phyloP scores from a whole-genome alignment of 306 rosid species.

The Vigna mungo region DNA sequence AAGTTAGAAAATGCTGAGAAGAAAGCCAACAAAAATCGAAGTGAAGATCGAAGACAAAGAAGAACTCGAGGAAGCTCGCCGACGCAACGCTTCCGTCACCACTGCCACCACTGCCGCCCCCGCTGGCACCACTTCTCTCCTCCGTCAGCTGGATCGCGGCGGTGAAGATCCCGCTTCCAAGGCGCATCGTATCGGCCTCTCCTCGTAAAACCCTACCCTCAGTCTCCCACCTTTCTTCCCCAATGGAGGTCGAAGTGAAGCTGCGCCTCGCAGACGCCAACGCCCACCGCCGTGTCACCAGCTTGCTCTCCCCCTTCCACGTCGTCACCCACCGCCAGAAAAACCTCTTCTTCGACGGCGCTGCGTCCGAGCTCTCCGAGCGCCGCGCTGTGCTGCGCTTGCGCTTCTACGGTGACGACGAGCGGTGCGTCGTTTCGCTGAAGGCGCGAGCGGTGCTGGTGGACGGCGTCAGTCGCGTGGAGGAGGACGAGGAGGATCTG shows the following conservation, averaged over 20 bases:
- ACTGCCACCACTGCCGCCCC: slow-evolving; percentile 34
- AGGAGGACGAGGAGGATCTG: slow-evolving; percentile 89
- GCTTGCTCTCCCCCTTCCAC: slow-evolving; percentile 66
- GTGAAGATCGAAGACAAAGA: slow-evolving; percentile 82
- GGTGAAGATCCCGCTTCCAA: slow-evolving; percentile 57
- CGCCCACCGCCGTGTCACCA: slow-evolving; percentile 56
- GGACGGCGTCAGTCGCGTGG: slow-evolving; percentile 87
- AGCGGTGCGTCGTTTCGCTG: slow-evolving; percentile 71
- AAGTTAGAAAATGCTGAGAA: slow-evolving; percentile 64
- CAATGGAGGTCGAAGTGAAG: slow-evolving; percentile 72
- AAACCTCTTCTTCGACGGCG: slow-evolving; percentile 87
- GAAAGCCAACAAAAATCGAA: slow-evolving; percentile 74
- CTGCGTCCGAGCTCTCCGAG: slow-evolving; percentile 64
- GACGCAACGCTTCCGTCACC: slow-evolving; percentile 51
- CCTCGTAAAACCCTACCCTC: slow-evolving; percentile 29
- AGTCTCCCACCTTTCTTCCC: slow-evolving; percentile 26
- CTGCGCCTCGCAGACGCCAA: slow-evolving; percentile 65
- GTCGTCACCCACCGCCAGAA: slow-evolving; percentile 70
- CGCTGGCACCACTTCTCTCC: slow-evolving; percentile 57
- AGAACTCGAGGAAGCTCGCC: slow-evolving; percentile 84
- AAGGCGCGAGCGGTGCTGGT: slow-evolving; percentile 78
- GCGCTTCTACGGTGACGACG: slow-evolving; percentile 65
- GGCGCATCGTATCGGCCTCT: slow-evolving; percentile 58
- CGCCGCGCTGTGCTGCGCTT: slow-evolving; percentile 75
- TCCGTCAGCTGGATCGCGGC: slow-evolving; percentile 74